phyloP scores from a whole-genome alignment of 352 stramenopile genomes.

The Pythium monospermum region DNA sequence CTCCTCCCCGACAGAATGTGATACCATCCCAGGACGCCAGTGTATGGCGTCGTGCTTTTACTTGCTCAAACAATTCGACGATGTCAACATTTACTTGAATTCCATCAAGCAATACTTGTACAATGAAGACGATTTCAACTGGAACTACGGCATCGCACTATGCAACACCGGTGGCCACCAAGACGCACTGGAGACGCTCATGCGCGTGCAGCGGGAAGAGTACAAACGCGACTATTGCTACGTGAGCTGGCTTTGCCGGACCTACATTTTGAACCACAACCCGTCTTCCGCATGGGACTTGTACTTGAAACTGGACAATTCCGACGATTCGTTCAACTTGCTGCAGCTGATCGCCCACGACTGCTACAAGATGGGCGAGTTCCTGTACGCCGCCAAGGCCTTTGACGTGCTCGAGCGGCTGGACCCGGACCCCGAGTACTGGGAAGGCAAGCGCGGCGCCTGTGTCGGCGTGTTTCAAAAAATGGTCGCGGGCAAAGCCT shows the following conservation, averaged over 20 bases:
- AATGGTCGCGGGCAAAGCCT: conserved; percentile 88
- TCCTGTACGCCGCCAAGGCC: conserved; percentile 93
- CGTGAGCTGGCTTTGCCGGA: conserved; percentile 86
- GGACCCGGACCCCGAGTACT: conserved; percentile 94
- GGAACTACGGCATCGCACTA: conserved; percentile 94
- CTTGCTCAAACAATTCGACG: conserved; percentile 94
- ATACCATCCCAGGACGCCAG: conserved; percentile 95
- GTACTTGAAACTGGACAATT: conserved; percentile 96
- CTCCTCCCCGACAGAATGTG: conserved; percentile 91
- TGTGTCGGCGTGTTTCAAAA: conserved; percentile 95
- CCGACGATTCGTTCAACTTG: conserved; percentile 93
- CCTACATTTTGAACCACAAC: conserved; percentile 95
- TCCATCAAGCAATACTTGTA: conserved; percentile 95
- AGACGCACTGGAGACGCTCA: conserved; percentile 91
- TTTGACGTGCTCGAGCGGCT: conserved; percentile 94
- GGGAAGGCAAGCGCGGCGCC: conserved; percentile 94
- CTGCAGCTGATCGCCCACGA: conserved; percentile 96
- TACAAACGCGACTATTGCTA: conserved; percentile 94
- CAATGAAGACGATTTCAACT: conserved; percentile 98
- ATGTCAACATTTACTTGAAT: conserved; percentile 97
- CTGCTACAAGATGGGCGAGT: conserved; percentile 96
- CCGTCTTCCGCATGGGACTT: conserved; percentile 93
- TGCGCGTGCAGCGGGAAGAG: conserved; percentile 87
- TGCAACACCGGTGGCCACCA: conserved; percentile 91
- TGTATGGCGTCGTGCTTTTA: conserved; percentile 98